Base-by-base conservation (phyloP, 257 asterid genomes). In the Solanum ossicruentum region DNA sequence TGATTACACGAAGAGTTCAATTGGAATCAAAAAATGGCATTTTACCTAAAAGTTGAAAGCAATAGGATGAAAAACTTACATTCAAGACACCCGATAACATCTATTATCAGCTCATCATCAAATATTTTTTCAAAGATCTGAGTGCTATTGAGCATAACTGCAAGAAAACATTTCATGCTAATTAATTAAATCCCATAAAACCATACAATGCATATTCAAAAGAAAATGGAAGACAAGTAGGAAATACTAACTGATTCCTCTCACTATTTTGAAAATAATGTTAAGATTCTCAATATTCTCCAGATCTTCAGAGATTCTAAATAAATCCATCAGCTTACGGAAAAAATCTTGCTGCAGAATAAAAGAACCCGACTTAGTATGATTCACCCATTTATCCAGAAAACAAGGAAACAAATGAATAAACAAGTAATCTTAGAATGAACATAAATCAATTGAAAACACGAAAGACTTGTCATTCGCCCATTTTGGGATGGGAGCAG, bases 41-140 rank as follows among this genome's bases (percentile, higher is more conserved):
- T 41, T 28, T 23, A 69, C 67, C 52, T 28, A 8, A 83, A 65
- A 83, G 54, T 28, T 15, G 58, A 47, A 72, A 71, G 67, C 63
- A 83, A 17, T 28, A 67, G 52, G 69, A 83, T 20, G 7, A 82
- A 21, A 81, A 73, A 85, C 96, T 91, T 91, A 97, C 99, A 92
- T 88, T 97, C 99, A 82, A 97, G 93, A 91, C 98, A 94, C 85
- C 99, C 99, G 83, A 97, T 93, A 86, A 95, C 86, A 90, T 97
- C 98, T 93, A 95, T 92, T 60, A 97, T 92, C 91, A 92, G 89
- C 85, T 97, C 98, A 91, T 97, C 98, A 85, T 97, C 98, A 13
- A 97, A 92, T 85, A 97, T 91, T 88, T 92, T 97, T 88, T 97
- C 99, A 92, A 93, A 95, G 86, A 95, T 93, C 91, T 91, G 98